These are phyloP conservation scores for Peronospora farinosa DNA, from an alignment of 352 stramenopile species.

Conservation along the genomic window DNA sequence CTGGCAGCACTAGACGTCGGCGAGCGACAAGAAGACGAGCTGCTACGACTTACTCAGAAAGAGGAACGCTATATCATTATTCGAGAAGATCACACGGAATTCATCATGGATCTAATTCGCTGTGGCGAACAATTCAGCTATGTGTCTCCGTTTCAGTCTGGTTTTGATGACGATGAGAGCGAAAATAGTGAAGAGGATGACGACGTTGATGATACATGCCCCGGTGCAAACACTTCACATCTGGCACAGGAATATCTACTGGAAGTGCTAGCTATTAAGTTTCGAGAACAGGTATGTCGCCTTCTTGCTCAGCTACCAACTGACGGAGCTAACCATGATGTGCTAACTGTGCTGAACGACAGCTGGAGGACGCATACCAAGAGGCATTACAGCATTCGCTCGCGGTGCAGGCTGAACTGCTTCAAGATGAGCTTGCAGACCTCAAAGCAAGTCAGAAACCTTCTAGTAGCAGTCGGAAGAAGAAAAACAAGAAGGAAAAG, in stretches of 20 bases:
- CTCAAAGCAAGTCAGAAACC: slow-evolving; percentile 58
- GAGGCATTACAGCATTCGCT: slow-evolving; percentile 72
- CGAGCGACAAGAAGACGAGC: slow-evolving; percentile 59
- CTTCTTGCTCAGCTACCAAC: not conserved
- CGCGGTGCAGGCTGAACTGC: slow-evolving; percentile 60
- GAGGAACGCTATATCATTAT: slow-evolving; percentile 84
- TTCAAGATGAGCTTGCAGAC: slow-evolving; percentile 67
- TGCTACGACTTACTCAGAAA: slow-evolving; percentile 70
- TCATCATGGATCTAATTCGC: slow-evolving; percentile 76
- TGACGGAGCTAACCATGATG: slow-evolving; percentile 11
- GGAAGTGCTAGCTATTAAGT: slow-evolving; percentile 74
- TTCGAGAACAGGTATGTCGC: slow-evolving; percentile 56
- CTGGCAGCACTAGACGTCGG: slow-evolving; percentile 54
- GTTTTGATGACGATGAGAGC: slow-evolving; percentile 37
- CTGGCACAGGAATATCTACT: slow-evolving; percentile 72
- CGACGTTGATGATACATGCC: slow-evolving; percentile 62
- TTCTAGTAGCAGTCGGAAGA: slow-evolving; percentile 40
- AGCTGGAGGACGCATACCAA: slow-evolving; percentile 74
- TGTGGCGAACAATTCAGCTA: slow-evolving; percentile 76
- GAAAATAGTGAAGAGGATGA: slow-evolving; percentile 47
- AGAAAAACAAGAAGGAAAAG: slow-evolving; percentile 76
- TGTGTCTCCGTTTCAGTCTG: slow-evolving; percentile 38
- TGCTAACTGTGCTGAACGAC: slow-evolving; percentile 6
- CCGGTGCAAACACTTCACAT: slow-evolving; percentile 68
- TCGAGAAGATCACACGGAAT: slow-evolving; percentile 69